Base-by-base conservation (phyloP, 2,329 filamentous ascomycete genomes). In the Penicillium decumbens region DNA sequence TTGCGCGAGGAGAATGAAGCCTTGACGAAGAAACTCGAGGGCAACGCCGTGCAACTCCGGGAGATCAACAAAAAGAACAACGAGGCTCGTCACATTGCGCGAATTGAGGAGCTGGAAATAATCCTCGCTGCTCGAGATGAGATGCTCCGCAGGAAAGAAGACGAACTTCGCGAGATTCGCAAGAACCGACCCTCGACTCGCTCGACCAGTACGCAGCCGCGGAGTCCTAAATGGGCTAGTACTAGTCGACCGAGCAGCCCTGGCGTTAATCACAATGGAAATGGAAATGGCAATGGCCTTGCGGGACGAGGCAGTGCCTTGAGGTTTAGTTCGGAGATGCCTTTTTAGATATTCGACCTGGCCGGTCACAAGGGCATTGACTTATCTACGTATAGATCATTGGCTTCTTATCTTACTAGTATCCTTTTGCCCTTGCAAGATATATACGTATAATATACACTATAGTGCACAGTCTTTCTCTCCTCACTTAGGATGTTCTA, bases 121-220 rank as follows among this genome's bases (percentile, higher is more conserved):
- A 63, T 61, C 1, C 55, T 73, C 13, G 60, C 63, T 12, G 57
- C 60, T 1, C 66, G 71, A 10, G 72, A 76, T 25, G 64, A 68
- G 15, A 49, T 75, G 12, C 54, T 76, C 9, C 68, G 62, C 39
- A 67, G 62, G 43, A 71, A 75, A 41, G 72, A 76, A 45, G 74
- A 75, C 13, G 74, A 76, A 50, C 59, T 75, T 37, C 69, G 69
- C 10, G 68, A 70, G 15, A 62, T 76, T 44, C 72, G 69, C 52
- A 74, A 71, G 49, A 73, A 73, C 44, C 68, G 71, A 0, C 71
- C 71, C 2, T 68, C 69, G 1, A 74, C 71, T 30, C 64, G 71
- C 15, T 70, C 71, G 2, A 73, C 71, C 0, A 74, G 71, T 46
- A 69, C 69, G 13, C 70, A 72, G 47, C 71, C 71, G 7, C 64